A percentile compares a stretch with the other conserved stretches of the same genome.
Evolutionary conservation across 805 yeast species (phyloP).

Genomic region (Pichia sporocuriosa): DNA sequence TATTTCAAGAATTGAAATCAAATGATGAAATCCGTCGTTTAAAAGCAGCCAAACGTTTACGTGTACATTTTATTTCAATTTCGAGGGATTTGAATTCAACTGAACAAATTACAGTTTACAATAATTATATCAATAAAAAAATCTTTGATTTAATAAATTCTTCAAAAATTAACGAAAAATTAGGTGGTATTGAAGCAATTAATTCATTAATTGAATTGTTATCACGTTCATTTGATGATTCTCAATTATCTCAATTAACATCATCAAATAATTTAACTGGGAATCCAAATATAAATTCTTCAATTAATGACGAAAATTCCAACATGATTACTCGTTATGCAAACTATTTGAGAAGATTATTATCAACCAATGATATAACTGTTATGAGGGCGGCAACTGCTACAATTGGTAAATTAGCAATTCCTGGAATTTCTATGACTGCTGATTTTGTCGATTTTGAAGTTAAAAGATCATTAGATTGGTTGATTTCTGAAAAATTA

Average conservation of each 20-base stretch:
- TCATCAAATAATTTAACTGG: constrained; percentile 17
- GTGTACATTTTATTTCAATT: constrained; percentile 60
- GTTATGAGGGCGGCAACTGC: constrained; percentile 84
- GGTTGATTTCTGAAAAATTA: constrained; percentile 84
- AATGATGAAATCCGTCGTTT: constrained; percentile 37
- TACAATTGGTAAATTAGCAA: constrained; percentile 82
- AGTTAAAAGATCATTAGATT: constrained; percentile 81
- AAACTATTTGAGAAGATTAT: constrained; percentile 74
- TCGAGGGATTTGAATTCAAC: constrained; percentile 70
- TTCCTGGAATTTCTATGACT: constrained; percentile 82
- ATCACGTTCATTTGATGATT: constrained; percentile 44
- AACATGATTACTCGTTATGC: constrained; percentile 86
- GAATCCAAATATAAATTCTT: not conserved
- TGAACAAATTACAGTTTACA: constrained; percentile 75
- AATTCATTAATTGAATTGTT: constrained; percentile 82
- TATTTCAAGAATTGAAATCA: constrained; percentile 43
- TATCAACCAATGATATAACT: constrained; percentile 74
- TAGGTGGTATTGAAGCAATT: constrained; percentile 90
- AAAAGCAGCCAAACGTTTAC: constrained; percentile 63
- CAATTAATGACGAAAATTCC: constrained; percentile 59
- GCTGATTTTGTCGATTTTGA: constrained; percentile 92
- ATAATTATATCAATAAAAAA: constrained; percentile 78
- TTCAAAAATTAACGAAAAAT: constrained; percentile 58
- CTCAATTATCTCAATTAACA: constrained; percentile 31
- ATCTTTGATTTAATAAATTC: constrained; percentile 82